Evolutionary conservation across 2,329 filamentous ascomycete species (phyloP).

Genomic region (Rachicladosporium sp.): DNA sequence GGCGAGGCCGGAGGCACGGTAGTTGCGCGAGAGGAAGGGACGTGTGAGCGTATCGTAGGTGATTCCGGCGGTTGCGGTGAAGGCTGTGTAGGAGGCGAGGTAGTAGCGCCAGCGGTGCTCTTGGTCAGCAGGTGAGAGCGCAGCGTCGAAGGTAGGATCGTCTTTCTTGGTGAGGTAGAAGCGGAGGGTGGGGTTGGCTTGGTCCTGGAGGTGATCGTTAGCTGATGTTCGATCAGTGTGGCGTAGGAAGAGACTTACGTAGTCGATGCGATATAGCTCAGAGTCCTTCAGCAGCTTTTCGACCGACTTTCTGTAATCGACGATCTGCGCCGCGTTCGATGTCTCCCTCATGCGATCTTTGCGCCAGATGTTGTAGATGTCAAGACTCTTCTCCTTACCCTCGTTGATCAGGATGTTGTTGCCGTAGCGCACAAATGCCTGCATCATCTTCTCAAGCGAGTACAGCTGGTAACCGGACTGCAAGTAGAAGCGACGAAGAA

Average conservation of each 20-base stretch:
- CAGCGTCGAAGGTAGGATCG: conserved; percentile 65
- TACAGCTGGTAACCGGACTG: conserved; percentile 88
- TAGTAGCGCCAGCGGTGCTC: conserved; percentile 82
- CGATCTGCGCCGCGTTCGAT: conserved; percentile 81
- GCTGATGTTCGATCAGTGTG: no score
- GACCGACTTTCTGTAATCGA: conserved; percentile 79
- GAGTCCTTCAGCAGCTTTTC: conserved; percentile 88
- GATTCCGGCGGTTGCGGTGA: conserved; percentile 60
- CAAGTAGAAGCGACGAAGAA: conserved; percentile 82
- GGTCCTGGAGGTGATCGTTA: conserved; percentile 39
- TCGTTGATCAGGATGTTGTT: conserved; percentile 73
- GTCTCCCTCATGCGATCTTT: conserved; percentile 68
- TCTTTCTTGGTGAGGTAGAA: conserved; percentile 80
- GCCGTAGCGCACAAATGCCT: conserved; percentile 67
- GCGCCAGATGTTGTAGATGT: conserved; percentile 79
- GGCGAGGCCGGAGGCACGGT: conserved; percentile 25
- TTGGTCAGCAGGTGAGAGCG: conserved; percentile 38
- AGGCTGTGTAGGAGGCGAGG: conserved; percentile 77
- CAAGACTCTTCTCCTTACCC: conserved; percentile 82
- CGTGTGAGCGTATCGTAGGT: conserved; percentile 18
- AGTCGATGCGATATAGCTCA: conserved; percentile 84
- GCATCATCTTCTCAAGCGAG: conserved; percentile 78
- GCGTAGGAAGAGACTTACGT: conserved; percentile 49
- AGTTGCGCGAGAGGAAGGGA: conserved; percentile 29
- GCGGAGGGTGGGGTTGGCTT: conserved; percentile 54